Percentiles rank a stretch among this genome's conserved stretches.
Evolutionary conservation across 1,139 yeast genomes (phyloP).

Genomic region (Suhomyces kunorum): DNA sequence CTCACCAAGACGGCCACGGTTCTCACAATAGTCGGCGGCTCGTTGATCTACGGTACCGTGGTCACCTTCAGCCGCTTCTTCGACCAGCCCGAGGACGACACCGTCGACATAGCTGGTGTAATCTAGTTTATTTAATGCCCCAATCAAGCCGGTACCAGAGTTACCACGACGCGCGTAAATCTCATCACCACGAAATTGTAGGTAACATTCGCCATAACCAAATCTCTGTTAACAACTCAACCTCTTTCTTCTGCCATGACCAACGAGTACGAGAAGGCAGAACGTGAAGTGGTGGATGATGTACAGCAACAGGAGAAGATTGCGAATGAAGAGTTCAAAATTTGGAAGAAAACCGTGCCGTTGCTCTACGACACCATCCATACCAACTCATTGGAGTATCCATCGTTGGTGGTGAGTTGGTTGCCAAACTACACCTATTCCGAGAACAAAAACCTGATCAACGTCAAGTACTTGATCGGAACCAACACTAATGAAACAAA

Average conservation of each 20-base stretch:
- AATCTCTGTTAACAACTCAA: not conserved
- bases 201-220: not conserved
- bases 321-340: constrained; percentile 73
- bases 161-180: constrained; percentile 8
- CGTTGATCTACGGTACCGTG: constrained; percentile 70
- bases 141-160: constrained; percentile 1
- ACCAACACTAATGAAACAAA: constrained; percentile 50
- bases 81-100: constrained; percentile 55
- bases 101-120: constrained; percentile 34
- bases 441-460: constrained; percentile 33
- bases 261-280: constrained; percentile 21
- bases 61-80: constrained; percentile 72
- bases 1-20: constrained; percentile 59
- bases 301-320: constrained; percentile 54
- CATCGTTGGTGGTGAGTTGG: constrained; percentile 55
- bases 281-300: constrained; percentile 39
- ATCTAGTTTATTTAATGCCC: constrained; percentile 19
- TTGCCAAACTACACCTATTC: constrained; percentile 39
- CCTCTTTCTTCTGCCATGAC: constrained; percentile 17
- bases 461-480: constrained; percentile 49
- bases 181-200: not conserved
- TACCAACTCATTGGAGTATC: constrained; percentile 66
- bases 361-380: constrained; percentile 77
- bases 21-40: constrained; percentile 70
- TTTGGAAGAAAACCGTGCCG: constrained; percentile 96